Evolutionary conservation across 139 green algal genomes (phyloP).

Genomic region (Spirogloea muscicola): DNA sequence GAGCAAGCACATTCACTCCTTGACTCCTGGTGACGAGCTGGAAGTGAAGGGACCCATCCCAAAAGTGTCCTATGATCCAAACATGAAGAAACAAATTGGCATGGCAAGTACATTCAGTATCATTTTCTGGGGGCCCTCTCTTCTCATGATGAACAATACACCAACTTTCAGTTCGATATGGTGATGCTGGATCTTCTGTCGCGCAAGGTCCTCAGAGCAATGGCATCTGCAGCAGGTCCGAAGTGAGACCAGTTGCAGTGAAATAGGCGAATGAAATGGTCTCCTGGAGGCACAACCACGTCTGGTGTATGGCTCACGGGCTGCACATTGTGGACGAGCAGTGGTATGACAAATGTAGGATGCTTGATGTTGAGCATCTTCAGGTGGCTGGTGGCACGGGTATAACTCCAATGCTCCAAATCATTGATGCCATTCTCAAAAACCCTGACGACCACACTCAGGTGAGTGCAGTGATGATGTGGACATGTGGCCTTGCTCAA

Average conservation of each 20-base stretch:
- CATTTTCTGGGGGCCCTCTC: too few species aligned
- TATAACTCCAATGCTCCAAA: constrained; percentile 61
- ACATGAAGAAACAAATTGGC: constrained; percentile 72
- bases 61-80: constrained; percentile 66
- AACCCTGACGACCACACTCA: constrained; percentile 74
- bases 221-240: neutral
- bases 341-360: too few species aligned
- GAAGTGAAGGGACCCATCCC: constrained; percentile 71
- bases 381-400: constrained; percentile 87
- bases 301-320: too few species aligned
- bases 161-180: too few species aligned
- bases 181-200: too few species aligned
- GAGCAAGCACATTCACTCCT: constrained; percentile 61
- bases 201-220: too few species aligned
- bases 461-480: too few species aligned
- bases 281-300: neutral
- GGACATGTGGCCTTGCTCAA: too few species aligned
- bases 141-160: too few species aligned
- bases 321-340: too few species aligned
- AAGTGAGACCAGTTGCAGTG: neutral
- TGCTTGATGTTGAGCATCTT: too few species aligned
- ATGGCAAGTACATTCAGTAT: constrained; percentile 59
- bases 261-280: neutral
- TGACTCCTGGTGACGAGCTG: constrained; percentile 80
- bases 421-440: constrained; percentile 64